Evolutionary conservation across 129 eudicot genomes (phyloP), one percentile per base, ranked within the genome.

Genomic region (Escallonia herrerae): DNA sequence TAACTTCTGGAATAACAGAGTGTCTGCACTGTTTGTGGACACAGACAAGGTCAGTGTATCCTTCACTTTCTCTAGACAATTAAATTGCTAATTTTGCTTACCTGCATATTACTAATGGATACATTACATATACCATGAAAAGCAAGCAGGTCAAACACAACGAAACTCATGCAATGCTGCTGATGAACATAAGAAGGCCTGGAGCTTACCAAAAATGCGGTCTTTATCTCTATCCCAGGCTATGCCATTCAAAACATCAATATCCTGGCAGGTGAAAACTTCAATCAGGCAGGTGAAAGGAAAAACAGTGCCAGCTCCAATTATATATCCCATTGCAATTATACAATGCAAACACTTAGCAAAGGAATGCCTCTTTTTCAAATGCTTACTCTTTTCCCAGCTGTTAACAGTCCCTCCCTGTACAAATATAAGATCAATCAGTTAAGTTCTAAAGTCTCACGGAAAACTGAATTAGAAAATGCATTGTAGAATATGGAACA

Each of bases 221-320:
- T 81, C 46, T 9, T 64, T 60, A 15, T 79, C 82, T 51, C 44
- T 71, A 64, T 93, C 98, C 98, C 98, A 93, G 40, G 98, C 98
- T 83, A 93, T 93, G 76, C 98, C 98, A 72, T 93, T 93, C 75
- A 93, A 74, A 67, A 93, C 98, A 51, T 93, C 96, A 77, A 88
- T 79, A 40, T 50, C 56, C 94, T 87, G 82, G 40, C 67, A 77
- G 55, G 43, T 50, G 11, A 77, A 60, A 67, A 47, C 46, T 45
- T 56, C 55, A 13, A 53, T 14, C 40, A 49, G 44, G 59, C 10
- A 39, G 52, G 48, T 13, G 62, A 60, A 38, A 10, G 12, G 11
- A 41, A 68, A 11, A 69, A 37, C 42, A 48, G 58, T 38, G 44
- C 45, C 7, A 15, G 60, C 59, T 40, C 46, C 44, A 5, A n/a